Percentiles rank a stretch among this genome's conserved stretches.
phyloP scores from a whole-genome alignment of 2,329 filamentous ascomycete genomes.

The Cercospora citrullina region DNA sequence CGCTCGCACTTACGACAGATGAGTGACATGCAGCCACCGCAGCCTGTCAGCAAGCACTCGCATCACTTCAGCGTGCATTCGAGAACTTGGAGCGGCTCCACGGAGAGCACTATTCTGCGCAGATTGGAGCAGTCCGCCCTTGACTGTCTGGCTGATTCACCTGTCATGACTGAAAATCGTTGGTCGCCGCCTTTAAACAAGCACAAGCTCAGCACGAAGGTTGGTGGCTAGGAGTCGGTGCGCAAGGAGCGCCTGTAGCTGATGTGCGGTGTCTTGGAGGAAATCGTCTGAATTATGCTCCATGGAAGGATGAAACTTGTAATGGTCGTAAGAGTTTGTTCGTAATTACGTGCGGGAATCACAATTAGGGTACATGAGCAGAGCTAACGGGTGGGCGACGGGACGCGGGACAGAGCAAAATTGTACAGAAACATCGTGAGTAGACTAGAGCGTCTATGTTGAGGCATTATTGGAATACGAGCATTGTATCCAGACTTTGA shows the following conservation, averaged over 20 bases:
- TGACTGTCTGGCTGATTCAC: neutral
- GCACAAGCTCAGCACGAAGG: neutral
- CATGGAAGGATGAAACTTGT: neutral
- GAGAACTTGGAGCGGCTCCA: constrained; percentile 12
- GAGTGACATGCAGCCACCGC: neutral
- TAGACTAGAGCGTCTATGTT: neutral
- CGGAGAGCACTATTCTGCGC: constrained; percentile 15
- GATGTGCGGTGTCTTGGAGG: too few relatives aligned
- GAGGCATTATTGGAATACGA: neutral
- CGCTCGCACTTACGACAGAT: neutral
- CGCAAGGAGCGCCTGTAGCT: neutral
- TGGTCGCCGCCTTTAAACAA: neutral
- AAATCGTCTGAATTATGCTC: too few relatives aligned
- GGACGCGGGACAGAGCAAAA: neutral
- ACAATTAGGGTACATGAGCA: too few relatives aligned
- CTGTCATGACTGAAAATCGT: neutral
- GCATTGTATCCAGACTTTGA: neutral
- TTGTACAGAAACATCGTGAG: neutral
- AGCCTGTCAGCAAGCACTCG: neutral
- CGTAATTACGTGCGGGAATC: too few relatives aligned
- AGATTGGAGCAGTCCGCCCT: constrained; percentile 14
- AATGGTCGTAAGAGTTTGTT: neutral
- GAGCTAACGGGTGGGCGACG: too few relatives aligned
- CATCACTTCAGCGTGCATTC: constrained; percentile 6
- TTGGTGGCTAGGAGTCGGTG: neutral